Conservation (phyloP, 2,329 filamentous ascomycete genomes). For the Colletotrichum orbiculare region DNA sequence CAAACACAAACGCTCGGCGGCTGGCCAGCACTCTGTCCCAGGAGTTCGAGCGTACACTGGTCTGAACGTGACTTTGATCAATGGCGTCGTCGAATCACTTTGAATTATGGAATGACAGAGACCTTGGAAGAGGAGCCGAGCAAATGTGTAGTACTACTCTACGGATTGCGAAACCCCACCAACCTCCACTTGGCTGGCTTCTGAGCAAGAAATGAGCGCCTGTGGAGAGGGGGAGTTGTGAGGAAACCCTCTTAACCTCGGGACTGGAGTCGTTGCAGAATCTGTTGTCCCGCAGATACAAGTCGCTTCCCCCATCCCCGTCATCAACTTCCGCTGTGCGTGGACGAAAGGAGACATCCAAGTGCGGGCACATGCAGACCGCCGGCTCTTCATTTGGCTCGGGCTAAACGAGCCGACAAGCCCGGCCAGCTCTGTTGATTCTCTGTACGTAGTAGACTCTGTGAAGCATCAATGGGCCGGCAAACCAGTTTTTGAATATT, state of each 20-base stretch:
- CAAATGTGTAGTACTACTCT: background rate
- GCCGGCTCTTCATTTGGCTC: constrained; percentile 12
- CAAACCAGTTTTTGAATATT: background rate
- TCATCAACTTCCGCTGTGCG: constrained; percentile 24
- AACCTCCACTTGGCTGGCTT: constrained; percentile 26
- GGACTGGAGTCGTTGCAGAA: constrained; percentile 33
- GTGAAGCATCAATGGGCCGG: no score
- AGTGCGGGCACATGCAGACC: constrained; percentile 25
- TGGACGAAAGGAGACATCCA: constrained; percentile 26
- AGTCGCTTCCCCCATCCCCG: constrained; percentile 29
- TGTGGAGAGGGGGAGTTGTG: constrained; percentile 19
- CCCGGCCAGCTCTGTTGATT: background rate
- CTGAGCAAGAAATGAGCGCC: constrained; percentile 29
- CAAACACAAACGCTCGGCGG: no score
- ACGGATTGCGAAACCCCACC: constrained; percentile 18
- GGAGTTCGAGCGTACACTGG: background rate
- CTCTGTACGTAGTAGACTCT: no score
- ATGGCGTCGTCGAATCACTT: background rate
- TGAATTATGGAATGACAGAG: background rate
- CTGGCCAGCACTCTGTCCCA: background rate
- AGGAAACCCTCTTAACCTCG: constrained; percentile 27
- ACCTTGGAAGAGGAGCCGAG: constrained; percentile 10
- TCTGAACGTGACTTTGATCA: background rate
- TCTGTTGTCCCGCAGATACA: constrained; percentile 35
- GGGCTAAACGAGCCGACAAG: constrained; percentile 3